phyloP scores from a whole-genome alignment of 75 land plant genomes.

The Chamaecyparis obtusa region DNA sequence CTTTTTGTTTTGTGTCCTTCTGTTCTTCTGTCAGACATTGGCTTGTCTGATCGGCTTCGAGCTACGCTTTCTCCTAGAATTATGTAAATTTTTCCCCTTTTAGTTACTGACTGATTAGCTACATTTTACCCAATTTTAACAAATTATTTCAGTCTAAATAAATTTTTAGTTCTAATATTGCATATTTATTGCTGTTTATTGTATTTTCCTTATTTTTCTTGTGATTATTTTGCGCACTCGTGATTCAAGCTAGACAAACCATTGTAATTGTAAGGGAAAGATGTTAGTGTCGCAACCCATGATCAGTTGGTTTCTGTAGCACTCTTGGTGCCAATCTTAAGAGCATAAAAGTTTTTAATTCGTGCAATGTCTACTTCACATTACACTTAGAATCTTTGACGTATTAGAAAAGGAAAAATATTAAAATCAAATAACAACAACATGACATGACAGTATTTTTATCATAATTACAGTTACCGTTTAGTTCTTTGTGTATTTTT shows the following conservation, averaged over 20 bases:
- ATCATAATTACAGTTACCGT: not conserved
- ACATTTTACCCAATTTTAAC: not conserved
- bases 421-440: too few relatives aligned
- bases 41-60: not conserved
- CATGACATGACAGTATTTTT: not conserved
- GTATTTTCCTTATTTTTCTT: too few relatives aligned
- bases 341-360: not conserved
- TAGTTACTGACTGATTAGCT: not conserved
- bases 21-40: not conserved
- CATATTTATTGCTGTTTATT: too few relatives aligned
- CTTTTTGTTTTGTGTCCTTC: constrained; percentile 5
- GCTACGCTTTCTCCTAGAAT: not conserved
- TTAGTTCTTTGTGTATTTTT: not conserved
- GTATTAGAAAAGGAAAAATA: not conserved
- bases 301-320: not conserved
- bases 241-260: too few relatives aligned
- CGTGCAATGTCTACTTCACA: not conserved
- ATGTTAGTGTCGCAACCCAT: too few relatives aligned
- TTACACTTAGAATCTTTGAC: too few relatives aligned
- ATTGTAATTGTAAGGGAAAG: too few relatives aligned
- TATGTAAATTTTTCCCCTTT: not conserved
- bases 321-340: not conserved
- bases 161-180: too few relatives aligned
- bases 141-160: too few relatives aligned
- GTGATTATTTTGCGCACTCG: too few relatives aligned